Base-by-base conservation (phyloP, 352 stramenopile genomes). In the Globisporangium cederbergense region DNA sequence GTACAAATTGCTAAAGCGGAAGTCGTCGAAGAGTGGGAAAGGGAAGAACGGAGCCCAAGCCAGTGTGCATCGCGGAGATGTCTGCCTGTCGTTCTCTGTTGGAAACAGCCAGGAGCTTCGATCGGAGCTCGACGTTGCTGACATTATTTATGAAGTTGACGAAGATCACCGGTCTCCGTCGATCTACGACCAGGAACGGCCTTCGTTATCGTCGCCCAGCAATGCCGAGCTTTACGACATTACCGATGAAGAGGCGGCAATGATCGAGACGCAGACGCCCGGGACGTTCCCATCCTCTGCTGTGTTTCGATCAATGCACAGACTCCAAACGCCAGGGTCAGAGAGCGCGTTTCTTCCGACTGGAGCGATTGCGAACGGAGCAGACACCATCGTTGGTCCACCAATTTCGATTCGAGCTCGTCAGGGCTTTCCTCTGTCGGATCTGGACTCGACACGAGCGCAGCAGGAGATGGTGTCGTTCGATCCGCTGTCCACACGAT, bases 1-100 rank as follows among this genome's bases (percentile, higher is more conserved):
- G 84, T 94, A 96, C 66, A 93, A 93, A 46, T 49, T 96, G 9
- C 66, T 94, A 1, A 96, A 96, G 62, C 67, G 82, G 8, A 93
- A 91, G 40, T 87, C 81, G 8, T 79, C 82, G 16, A 79, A 81
- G 34, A 79, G 90, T 47, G 57, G 49, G 36, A 89, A 78, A 64
- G 70, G 66, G 36, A 78, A 60, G 25, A 76, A 68, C 64, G 73
- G 73, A 59, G 73, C 67, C 28, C 70, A 80, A 52, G 73, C 74
- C 13, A 91, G 83, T 56, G 78, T 86, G 32, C 84, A 95, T 55
- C 78, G 82, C 18, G 88, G 88, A 53, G 76, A 93, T 28, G 71
- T 96, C 22, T 81, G 75, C 18, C 67, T 95, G 14, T 95, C 86
- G 8, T 92, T 96, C 65, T 88, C 86, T 14, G 81, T 96, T 32